phyloP scores from a whole-genome alignment of 73 alveolate species.

The Uronychia setigera region DNA sequence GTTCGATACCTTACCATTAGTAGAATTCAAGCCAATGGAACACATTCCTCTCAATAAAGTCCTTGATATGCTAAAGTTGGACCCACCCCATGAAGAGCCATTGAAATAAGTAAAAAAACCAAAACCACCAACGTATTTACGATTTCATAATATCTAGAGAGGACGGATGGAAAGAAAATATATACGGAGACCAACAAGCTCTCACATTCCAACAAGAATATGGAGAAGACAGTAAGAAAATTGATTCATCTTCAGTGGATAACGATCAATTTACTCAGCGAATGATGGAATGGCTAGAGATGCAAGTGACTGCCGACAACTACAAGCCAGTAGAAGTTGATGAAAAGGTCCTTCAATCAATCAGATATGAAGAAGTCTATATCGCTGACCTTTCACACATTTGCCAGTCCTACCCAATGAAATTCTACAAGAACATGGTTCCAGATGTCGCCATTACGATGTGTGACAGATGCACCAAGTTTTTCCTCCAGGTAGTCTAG shows the following conservation, averaged over 20 bases:
- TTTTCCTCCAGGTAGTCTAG: conserved; percentile 64
- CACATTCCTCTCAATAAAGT: conserved; percentile 75
- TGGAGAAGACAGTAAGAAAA: conserved; percentile 26
- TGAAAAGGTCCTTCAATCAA: conserved; percentile 71
- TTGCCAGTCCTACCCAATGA: conserved; percentile 76
- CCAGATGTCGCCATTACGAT: conserved; percentile 85
- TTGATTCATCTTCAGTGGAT: conserved; percentile 18
- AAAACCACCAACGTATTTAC: conserved; percentile 3
- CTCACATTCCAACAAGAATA: conserved; percentile 59
- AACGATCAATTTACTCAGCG: conserved; percentile 77
- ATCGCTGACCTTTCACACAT: conserved; percentile 78
- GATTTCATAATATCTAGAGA: conserved; percentile 4
- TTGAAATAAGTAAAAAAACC: conserved; percentile 25
- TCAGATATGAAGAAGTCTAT: conserved; percentile 87
- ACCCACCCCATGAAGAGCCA: conserved; percentile 71
- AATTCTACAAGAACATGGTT: conserved; percentile 81
- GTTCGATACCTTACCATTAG: conserved; percentile 94
- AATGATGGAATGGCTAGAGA: conserved; percentile 78
- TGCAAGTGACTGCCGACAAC: conserved; percentile 66
- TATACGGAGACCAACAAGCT: conserved; percentile 74
- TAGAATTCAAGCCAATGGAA: conserved; percentile 82
- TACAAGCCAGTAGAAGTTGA: conserved; percentile 85
- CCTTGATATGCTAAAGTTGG: conserved; percentile 76
- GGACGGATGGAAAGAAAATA: conserved; percentile 75
- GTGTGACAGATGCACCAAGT: conserved; percentile 79